phyloP scores from a whole-genome alignment of 129 eudicot genomes.

The Artemisia argyi region DNA sequence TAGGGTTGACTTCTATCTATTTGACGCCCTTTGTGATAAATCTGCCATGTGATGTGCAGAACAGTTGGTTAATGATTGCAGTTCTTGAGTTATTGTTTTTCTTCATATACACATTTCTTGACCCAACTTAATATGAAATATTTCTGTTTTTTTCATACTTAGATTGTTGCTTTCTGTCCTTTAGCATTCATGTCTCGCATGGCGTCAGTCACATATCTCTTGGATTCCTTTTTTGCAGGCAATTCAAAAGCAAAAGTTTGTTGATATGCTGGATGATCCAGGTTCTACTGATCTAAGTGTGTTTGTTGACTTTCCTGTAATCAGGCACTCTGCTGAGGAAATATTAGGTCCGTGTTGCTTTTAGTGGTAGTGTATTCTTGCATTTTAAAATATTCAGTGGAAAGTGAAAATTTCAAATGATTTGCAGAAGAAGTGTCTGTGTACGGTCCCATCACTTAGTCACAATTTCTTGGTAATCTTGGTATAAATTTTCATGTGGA shows the following conservation, averaged over 20 bases:
- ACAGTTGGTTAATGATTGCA: background rate
- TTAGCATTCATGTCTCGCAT: too few species aligned
- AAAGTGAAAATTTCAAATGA: too few species aligned
- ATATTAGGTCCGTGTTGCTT: slow-evolving; percentile 56
- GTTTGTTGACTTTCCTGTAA: slow-evolving; percentile 85
- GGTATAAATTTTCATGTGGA: too few species aligned
- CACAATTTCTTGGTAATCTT: too few species aligned
- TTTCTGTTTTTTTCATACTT: background rate
- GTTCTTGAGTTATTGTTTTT: background rate
- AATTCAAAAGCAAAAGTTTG: slow-evolving; percentile 90
- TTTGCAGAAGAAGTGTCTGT: too few species aligned
- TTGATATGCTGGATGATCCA: slow-evolving; percentile 81
- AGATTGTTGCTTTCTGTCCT: background rate
- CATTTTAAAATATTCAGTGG: background rate
- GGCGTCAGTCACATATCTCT: too few species aligned
- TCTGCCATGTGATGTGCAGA: background rate
- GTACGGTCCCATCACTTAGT: too few species aligned
- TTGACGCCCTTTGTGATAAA: too few species aligned
- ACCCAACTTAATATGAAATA: background rate
- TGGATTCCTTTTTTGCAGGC: slow-evolving; percentile 54
- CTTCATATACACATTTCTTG: background rate
- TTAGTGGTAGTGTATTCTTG: background rate
- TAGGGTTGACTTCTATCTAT: background rate
- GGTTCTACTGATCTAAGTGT: slow-evolving; percentile 97
- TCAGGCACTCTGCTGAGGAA: slow-evolving; percentile 90